These are phyloP conservation scores for Flaveria linearis DNA, from an alignment of 129 eudicot genomes.

Conservation along the genomic window DNA sequence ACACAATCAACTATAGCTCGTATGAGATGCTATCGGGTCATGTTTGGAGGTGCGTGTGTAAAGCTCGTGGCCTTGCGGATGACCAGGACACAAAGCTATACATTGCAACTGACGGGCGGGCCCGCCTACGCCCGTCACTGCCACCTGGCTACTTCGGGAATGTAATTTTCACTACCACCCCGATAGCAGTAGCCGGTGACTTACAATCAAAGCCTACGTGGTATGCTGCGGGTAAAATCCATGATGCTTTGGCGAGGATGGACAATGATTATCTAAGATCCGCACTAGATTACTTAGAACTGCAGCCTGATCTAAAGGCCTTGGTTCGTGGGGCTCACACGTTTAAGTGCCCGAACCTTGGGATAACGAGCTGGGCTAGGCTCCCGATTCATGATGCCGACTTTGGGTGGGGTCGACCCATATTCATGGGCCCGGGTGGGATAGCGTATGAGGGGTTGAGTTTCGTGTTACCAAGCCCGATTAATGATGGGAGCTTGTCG, in stretches of 20 bases:
- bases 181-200: constrained; percentile 64
- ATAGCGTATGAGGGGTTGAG: constrained; percentile 79
- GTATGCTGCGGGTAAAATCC: constrained; percentile 69
- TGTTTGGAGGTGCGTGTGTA: constrained; percentile 76
- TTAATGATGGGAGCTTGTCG: constrained; percentile 70
- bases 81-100: constrained; percentile 78
- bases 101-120: constrained; percentile 85
- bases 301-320: constrained; percentile 78
- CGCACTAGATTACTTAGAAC: constrained; percentile 77
- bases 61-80: constrained; percentile 66
- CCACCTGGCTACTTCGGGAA: constrained; percentile 89
- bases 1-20: constrained; percentile 62
- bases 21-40: constrained; percentile 84
- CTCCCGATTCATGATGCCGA: constrained; percentile 87
- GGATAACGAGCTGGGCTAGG: constrained; percentile 83
- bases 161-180: constrained; percentile 77
- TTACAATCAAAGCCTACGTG: constrained; percentile 64
- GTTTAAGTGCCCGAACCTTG: constrained; percentile 74
- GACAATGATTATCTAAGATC: constrained; percentile 73
- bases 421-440: constrained; percentile 88
- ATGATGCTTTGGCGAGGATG: constrained; percentile 63
- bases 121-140: constrained; percentile 59
- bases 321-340: constrained; percentile 81
- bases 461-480: constrained; percentile 67
- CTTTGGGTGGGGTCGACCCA: constrained; percentile 90